These are phyloP conservation scores for Claviceps lovelessii DNA, from an alignment of 2,329 filamentous ascomycete genomes.

Conservation along the genomic window DNA sequence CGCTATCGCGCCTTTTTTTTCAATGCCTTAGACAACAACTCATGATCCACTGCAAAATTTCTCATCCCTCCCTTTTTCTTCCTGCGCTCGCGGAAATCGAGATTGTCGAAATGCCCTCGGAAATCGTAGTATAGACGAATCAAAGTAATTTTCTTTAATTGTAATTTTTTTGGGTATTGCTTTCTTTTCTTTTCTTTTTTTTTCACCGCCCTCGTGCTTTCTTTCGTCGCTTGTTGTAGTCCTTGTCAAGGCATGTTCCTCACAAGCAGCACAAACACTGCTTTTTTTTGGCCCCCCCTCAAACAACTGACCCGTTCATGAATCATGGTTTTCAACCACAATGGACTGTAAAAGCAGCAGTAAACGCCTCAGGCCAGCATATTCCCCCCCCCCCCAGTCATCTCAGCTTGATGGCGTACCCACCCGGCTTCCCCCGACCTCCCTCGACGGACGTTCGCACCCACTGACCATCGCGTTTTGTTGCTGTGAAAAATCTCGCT, in stretches of 20 bases:
- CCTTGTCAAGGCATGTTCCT: background rate
- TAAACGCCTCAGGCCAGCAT: constrained; percentile 18
- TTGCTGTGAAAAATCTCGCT: constrained; percentile 17
- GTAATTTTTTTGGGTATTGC: too few species aligned
- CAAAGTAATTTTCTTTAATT: background rate
- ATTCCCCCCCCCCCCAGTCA: constrained; percentile 7
- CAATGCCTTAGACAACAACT: constrained; percentile 11
- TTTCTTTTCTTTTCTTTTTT: too few species aligned
- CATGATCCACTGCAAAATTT: constrained; percentile 6
- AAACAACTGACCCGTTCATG: background rate
- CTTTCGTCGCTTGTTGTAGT: background rate
- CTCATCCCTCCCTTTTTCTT: background rate
- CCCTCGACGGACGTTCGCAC: constrained; percentile 17
- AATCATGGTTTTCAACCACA: constrained; percentile 6
- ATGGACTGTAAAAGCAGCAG: constrained; percentile 1
- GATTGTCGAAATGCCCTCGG: background rate
- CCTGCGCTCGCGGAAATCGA: background rate
- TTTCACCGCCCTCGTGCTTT: background rate
- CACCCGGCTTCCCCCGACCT: constrained; percentile 22
- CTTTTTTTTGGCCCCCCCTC: background rate
- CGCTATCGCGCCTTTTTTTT: constrained; percentile 3
- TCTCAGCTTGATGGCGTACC: constrained; percentile 14
- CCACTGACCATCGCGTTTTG: constrained; percentile 8
- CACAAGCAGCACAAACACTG: background rate
- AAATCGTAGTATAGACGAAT: background rate